Base-by-base conservation (phyloP, 1,139 yeast species). In the Candida sp. region DNA sequence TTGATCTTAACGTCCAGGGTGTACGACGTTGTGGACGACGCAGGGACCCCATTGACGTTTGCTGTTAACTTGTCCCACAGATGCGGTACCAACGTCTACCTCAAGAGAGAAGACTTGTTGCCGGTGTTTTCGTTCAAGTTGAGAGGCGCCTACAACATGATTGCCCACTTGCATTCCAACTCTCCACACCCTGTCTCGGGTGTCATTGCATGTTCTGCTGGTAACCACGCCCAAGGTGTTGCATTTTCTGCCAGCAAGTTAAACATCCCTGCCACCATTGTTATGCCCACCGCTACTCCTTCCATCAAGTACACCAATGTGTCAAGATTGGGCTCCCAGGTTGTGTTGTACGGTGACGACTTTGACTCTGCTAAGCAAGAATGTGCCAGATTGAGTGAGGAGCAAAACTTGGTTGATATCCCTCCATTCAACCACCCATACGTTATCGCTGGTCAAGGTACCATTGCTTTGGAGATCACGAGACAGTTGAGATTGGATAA, bases 401-500 rank as follows among this genome's bases (percentile, higher is more conserved):
- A 85, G 61, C 82, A 91, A 55, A 93, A 91, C 26, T 77, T 90
- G 61, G 87, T 96, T 8, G 88, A 92, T 62, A 90, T 94, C 44
- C 99, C 99, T 9, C 99, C 99, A 1, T 94, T 94, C 66, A 96
- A 94, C 66, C 98, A 94, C 66, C 99, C 99, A 2, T 91, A 88
- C 61, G 98, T 96, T 57, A 91, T 94, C 70, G 99, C 99, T n/a
- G 99, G 99, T 32, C 99, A 94, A 71, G 99, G 98, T 53, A 94
- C 99, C 34, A 86, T 93, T 56, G 99, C 97, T 2, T 82, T 93
- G 81, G 99, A 94, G 70, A 75, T 94, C 32, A 75, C 96, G 47
- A 85, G 98, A 65, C 99, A 94, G 72, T 81, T 91, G 44, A 84
- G 90, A 59, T 78, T 88, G 48, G 86, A 86, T 55, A 86, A 88